phyloP scores from a whole-genome alignment of 2,329 filamentous ascomycete genomes.

The Proliferodiscus dingleyae region DNA sequence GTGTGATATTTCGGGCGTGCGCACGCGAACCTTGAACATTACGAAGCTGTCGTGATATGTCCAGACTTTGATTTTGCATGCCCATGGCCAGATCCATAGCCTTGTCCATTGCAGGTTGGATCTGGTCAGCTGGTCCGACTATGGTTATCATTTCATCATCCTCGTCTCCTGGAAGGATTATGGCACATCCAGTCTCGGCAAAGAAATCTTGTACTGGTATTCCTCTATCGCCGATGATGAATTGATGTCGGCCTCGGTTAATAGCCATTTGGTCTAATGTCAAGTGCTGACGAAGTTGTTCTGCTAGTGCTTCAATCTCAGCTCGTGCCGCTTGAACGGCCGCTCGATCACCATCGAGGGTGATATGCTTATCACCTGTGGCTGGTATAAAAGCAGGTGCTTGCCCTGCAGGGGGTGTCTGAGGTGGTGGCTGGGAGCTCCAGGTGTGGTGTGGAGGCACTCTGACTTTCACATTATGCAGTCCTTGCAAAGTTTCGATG shows the following conservation, averaged over 20 bases:
- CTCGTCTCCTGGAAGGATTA: slow-evolving; percentile 71
- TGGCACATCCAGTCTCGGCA: slow-evolving; percentile 81
- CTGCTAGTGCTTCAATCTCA: slow-evolving; percentile 73
- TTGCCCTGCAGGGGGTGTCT: slow-evolving; percentile 56
- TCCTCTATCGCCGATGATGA: slow-evolving; percentile 83
- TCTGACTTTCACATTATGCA: slow-evolving; percentile 72
- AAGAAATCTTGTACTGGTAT: slow-evolving; percentile 82
- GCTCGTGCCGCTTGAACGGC: slow-evolving; percentile 76
- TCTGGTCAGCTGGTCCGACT: slow-evolving; percentile 69
- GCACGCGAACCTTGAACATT: slow-evolving; percentile 66
- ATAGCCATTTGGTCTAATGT: slow-evolving; percentile 75
- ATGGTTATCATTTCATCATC: slow-evolving; percentile 79
- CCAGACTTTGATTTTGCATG: slow-evolving; percentile 80
- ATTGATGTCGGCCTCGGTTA: slow-evolving; percentile 84
- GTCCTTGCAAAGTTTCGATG: slow-evolving; percentile 63
- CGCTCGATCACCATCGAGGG: slow-evolving; percentile 77
- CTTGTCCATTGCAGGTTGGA: slow-evolving; percentile 72
- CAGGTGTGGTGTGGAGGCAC: slow-evolving; percentile 79
- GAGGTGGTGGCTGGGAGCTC: slow-evolving; percentile 61
- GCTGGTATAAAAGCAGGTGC: slow-evolving; percentile 67
- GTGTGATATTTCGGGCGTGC: slow-evolving; percentile 81
- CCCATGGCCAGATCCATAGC: slow-evolving; percentile 84
- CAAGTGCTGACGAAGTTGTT: slow-evolving; percentile 70
- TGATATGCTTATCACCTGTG: slow-evolving; percentile 69
- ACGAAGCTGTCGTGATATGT: slow-evolving; percentile 74